Evolutionary conservation across 2,329 filamentous ascomycete species (phyloP).

Genomic region (Fusarium sp.): DNA sequence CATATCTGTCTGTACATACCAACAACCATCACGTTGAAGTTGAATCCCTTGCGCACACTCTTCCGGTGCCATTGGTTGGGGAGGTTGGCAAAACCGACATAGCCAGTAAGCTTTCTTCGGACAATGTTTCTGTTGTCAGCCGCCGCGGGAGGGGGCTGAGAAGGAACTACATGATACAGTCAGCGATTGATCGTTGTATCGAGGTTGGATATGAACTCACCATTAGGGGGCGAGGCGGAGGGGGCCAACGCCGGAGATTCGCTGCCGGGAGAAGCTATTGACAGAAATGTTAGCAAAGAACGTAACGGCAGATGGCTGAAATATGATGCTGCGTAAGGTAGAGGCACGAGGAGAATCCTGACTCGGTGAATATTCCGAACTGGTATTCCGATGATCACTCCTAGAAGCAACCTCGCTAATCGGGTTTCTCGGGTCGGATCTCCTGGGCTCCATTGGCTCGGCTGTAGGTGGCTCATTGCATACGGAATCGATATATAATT

Average conservation of each 20-base stretch:
- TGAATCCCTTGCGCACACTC: constrained; percentile 99
- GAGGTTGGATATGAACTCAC: constrained; percentile 44
- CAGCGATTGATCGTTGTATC: background rate
- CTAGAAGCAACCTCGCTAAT: background rate
- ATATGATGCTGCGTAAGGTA: constrained; percentile 30
- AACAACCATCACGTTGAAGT: constrained; percentile 99
- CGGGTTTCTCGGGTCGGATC: background rate
- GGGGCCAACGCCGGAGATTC: constrained; percentile 58
- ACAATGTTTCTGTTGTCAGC: constrained; percentile 93
- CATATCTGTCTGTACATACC: constrained; percentile 68
- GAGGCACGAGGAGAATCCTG: constrained; percentile 48
- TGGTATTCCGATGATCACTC: background rate
- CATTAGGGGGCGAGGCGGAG: constrained; percentile 52
- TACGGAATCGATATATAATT: constrained; percentile 53
- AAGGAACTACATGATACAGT: constrained; percentile 43
- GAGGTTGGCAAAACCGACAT: constrained; percentile 98
- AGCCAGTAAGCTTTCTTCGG: constrained; percentile 96
- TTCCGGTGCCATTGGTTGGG: constrained; percentile 99
- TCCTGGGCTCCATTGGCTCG: background rate
- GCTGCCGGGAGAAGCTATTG: constrained; percentile 59
- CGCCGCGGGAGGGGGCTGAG: constrained; percentile 56
- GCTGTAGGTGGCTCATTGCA: constrained; percentile 31
- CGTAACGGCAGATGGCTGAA: background rate
- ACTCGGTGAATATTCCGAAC: constrained; percentile 45
- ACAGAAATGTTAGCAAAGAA: constrained; percentile 50